Evolutionary conservation across 495 filamentous ascomycete genomes (phyloP), one percentile per base, ranked within the genome.

Genomic region (Tuber borchii): DNA sequence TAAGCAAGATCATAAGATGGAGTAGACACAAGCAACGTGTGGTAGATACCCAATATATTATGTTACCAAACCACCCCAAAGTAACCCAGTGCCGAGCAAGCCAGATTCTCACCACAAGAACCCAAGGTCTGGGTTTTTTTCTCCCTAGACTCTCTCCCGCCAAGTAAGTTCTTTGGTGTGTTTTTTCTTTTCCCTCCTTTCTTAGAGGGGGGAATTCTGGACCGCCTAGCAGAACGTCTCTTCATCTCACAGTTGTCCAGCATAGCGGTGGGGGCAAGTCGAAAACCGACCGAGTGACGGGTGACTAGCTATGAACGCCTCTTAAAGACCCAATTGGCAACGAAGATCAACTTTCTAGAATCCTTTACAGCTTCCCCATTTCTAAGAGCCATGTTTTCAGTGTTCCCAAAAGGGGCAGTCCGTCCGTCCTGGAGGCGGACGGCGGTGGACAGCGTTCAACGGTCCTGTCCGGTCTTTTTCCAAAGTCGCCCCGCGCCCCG

Each of bases 201-300:
- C 10, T 1, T 9, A 43, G 42, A 43, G 42, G 46, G 9, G 5
- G 46, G 20, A 22, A 22, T 48, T 48, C 6, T 6, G 6, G 46
- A 9, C 19, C 22, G 42, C 42, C 42, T 40, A 43, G 42, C 1
- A 1, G 7, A 43, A 43, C 1, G 42, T 12, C 0, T 12, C 0
- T 43, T 12, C 10, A 43, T 43, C 6, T 6, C 0, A 48, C n/a
- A 0, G 2, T 4, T 3, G 9, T 26, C 9, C 3, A 1, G n/a
- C 9, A 2, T n/a, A 14, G n/a, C 9, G 10, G n/a, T 2, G n/a
- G 31, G 22, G 51, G 22, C 0, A 0, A 10, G 51, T 14, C 10
- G n/a, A 12, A 61, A 26, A 2, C 1, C 17, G 12, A 31, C 6
- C 19, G 2, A 14, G n/a, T 61, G 2, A 61, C 48, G 51, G 31